Percentiles rank a stretch among this genome's conserved stretches.
These are phyloP conservation scores for Halenospora varia DNA, from an alignment of 495 filamentous ascomycete genomes.

Conservation along the genomic window DNA sequence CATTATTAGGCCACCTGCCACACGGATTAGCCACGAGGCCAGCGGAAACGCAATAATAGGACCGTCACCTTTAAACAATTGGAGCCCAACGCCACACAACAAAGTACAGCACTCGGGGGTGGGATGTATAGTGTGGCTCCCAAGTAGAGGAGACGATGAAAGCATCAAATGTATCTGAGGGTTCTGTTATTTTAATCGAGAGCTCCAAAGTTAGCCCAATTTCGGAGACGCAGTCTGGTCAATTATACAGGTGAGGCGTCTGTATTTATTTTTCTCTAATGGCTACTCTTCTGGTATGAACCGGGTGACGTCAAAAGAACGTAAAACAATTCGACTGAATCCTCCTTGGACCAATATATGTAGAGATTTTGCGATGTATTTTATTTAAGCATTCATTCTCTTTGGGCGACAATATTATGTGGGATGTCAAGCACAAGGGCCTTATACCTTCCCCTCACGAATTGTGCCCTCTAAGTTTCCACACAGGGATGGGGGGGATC, in stretches of 20 bases:
- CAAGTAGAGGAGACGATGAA: not conserved
- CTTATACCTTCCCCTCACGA: not conserved
- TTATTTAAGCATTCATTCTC: not conserved
- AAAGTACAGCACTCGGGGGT: slow-evolving; percentile 11
- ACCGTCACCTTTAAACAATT: slow-evolving; percentile 11
- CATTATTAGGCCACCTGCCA: slow-evolving; percentile 7
- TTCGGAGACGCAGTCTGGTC: slow-evolving; percentile 1
- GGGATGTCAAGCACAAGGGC: too few species aligned
- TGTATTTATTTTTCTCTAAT: not conserved
- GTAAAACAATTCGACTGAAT: not conserved
- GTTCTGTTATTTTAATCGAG: slow-evolving; percentile 4
- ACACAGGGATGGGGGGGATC: not conserved
- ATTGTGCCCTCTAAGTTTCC: not conserved
- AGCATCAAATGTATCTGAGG: slow-evolving; percentile 1
- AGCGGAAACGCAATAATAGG: slow-evolving; percentile 7
- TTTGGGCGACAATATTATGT: too few species aligned
- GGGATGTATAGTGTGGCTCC: slow-evolving; percentile 13
- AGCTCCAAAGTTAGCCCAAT: slow-evolving; percentile 3
- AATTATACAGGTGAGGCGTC: slow-evolving; percentile 1
- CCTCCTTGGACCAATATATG: not conserved
- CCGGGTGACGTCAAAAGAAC: not conserved
- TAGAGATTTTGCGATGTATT: not conserved
- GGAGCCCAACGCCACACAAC: slow-evolving; percentile 2
- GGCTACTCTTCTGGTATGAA: not conserved
- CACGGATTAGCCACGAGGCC: slow-evolving; percentile 8